Conservation (phyloP, 2,329 filamentous ascomycete genomes). For the Pseudogymnoascus sp. region DNA sequence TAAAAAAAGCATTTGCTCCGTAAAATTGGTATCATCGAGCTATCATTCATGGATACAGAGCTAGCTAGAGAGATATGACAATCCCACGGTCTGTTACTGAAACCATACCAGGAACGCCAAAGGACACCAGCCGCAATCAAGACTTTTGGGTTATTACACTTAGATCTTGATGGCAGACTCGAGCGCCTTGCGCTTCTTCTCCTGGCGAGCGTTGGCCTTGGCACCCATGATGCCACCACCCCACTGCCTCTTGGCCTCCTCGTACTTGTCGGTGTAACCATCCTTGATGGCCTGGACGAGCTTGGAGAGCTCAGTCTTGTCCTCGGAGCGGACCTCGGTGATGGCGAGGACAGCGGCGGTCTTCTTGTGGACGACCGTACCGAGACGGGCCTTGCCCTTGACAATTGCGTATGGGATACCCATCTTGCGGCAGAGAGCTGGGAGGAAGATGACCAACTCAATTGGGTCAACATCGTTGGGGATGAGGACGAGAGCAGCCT, state of each 20-base stretch:
- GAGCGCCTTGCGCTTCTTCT: conserved; percentile 72
- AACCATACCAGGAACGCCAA: conserved; percentile 29
- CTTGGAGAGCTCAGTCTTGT: conserved; percentile 98
- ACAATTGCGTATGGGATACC: conserved; percentile 98
- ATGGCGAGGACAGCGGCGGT: conserved; percentile 93
- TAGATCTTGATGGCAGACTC: conserved; percentile 98
- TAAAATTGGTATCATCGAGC: conserved; percentile 30
- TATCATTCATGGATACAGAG: conserved; percentile 27
- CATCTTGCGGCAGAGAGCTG: conserved; percentile 99
- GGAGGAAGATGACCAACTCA: conserved; percentile 98
- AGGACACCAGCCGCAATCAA: conserved; percentile 21
- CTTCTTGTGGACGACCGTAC: conserved; percentile 99
- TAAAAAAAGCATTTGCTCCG: conserved; percentile 9
- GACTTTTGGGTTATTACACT: conserved; percentile 27
- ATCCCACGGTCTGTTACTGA: conserved; percentile 11
- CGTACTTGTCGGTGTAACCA: conserved; percentile 92
- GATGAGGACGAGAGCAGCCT: conserved; percentile 95
- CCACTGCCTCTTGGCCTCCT: conserved; percentile 88
- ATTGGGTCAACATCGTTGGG: conserved; percentile 99
- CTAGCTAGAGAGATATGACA: conserved; percentile 22
- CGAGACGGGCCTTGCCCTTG: conserved; percentile 99
- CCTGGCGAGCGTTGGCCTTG: conserved; percentile 73
- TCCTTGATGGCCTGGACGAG: conserved; percentile 95
- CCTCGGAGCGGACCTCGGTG: conserved; percentile 94
- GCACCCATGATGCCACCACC: conserved; percentile 98